These are phyloP conservation scores for Phytophthora nicotianae DNA, from an alignment of 352 stramenopile genomes.

Conservation along the genomic window DNA sequence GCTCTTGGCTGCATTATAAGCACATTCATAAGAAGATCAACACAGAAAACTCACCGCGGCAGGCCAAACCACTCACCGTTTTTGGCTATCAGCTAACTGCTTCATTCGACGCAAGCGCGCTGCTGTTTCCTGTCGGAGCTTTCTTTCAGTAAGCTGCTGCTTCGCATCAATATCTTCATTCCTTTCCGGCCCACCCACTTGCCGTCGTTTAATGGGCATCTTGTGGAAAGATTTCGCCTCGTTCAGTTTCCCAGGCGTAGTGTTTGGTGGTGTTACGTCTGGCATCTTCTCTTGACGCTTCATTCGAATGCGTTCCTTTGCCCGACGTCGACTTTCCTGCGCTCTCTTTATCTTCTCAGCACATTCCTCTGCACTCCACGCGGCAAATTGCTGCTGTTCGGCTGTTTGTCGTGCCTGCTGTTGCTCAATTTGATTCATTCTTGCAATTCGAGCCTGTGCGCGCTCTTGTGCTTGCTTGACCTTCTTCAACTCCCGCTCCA, in stretches of 20 bases:
- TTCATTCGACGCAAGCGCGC: conserved; percentile 51
- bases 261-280: neutral
- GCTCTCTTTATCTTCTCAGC: conserved; percentile 36
- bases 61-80: conserved; percentile 32
- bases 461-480: conserved; percentile 68
- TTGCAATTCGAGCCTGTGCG: conserved; percentile 49
- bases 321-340: conserved; percentile 48
- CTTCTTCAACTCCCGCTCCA: conserved; percentile 38
- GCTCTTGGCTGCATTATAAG: conserved; percentile 44
- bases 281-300: conserved; percentile 28
- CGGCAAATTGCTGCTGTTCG: conserved; percentile 20
- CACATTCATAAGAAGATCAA: neutral
- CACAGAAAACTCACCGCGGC: neutral
- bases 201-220: conserved; percentile 10
- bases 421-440: conserved; percentile 50
- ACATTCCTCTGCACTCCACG: conserved; percentile 28
- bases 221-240: conserved; percentile 14
- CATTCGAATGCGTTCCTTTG: conserved; percentile 50
- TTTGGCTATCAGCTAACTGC: conserved; percentile 45
- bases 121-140: conserved; percentile 53
- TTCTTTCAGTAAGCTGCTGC: conserved; percentile 44
- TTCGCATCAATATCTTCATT: conserved; percentile 34
- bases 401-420: conserved; percentile 27
- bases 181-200: conserved; percentile 16
- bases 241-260: neutral